These are phyloP conservation scores for Talaromyces atroroseus DNA, from an alignment of 2,329 filamentous ascomycete genomes.

Conservation along the genomic window DNA sequence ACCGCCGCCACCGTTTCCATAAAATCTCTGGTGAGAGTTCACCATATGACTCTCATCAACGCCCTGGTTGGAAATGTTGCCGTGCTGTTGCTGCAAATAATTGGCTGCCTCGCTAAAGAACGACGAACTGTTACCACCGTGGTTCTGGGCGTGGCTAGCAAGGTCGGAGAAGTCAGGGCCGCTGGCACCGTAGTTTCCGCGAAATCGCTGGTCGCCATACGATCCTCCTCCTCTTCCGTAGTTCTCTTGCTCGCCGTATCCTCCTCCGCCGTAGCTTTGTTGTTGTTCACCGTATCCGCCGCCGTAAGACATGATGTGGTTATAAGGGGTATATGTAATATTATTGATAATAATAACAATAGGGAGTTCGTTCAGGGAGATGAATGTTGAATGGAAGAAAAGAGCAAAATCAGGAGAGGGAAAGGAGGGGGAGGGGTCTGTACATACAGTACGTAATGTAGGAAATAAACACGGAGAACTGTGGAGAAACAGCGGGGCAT, in stretches of 20 bases:
- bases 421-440: not conserved
- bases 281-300: conserved; percentile 14
- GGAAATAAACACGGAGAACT: not conserved
- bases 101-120: conserved; percentile 55
- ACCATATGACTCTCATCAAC: conserved; percentile 64
- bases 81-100: conserved; percentile 49
- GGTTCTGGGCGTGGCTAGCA: conserved; percentile 47
- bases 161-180: conserved; percentile 15
- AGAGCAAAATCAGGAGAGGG: not conserved
- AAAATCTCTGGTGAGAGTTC: conserved; percentile 69
- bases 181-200: conserved; percentile 11
- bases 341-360: not conserved
- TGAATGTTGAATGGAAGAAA: not conserved
- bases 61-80: conserved; percentile 43
- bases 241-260: not conserved
- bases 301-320: conserved; percentile 15
- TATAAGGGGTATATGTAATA: not conserved
- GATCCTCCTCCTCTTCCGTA: not conserved
- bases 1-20: conserved; percentile 48
- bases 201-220: conserved; percentile 12
- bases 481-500: not conserved
- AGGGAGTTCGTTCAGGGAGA: not conserved
- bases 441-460: not conserved
- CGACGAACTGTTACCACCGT: conserved; percentile 41
- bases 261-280: not conserved